These are phyloP conservation scores for Epichloe coenophiala DNA, from an alignment of 2,329 filamentous ascomycete genomes.

Conservation along the genomic window DNA sequence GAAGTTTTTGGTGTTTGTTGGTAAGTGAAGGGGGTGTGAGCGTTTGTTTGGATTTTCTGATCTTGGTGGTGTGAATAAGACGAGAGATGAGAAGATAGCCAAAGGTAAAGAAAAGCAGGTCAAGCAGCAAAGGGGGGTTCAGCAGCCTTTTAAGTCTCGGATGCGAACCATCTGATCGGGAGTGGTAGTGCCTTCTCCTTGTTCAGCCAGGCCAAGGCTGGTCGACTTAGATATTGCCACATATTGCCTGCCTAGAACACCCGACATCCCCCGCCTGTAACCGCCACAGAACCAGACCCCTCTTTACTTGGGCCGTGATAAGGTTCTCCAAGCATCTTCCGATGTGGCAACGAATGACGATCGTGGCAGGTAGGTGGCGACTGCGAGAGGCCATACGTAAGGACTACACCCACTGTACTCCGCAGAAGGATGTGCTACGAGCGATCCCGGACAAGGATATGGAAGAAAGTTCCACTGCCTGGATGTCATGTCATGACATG, in stretches of 20 bases:
- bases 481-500: too few species aligned
- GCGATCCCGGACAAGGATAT: neutral
- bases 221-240: too few species aligned
- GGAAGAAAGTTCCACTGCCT: neutral
- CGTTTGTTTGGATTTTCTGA: neutral
- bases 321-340: conserved; percentile 1
- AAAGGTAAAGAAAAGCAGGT: neutral
- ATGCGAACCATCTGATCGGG: neutral
- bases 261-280: neutral
- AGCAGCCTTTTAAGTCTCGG: conserved; percentile 1
- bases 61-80: neutral
- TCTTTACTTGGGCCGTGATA: neutral
- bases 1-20: conserved; percentile 8
- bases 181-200: neutral
- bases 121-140: neutral
- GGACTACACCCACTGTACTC: neutral
- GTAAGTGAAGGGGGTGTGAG: neutral
- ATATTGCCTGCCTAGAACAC: neutral
- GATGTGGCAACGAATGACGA: conserved; percentile 5
- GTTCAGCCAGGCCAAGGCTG: too few species aligned
- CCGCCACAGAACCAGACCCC: neutral
- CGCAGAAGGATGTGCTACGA: neutral
- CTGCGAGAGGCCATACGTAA: neutral
- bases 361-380: neutral
- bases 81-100: too few species aligned